phyloP scores from a whole-genome alignment of 306 rosid genomes.

The Fagus sylvatica region DNA sequence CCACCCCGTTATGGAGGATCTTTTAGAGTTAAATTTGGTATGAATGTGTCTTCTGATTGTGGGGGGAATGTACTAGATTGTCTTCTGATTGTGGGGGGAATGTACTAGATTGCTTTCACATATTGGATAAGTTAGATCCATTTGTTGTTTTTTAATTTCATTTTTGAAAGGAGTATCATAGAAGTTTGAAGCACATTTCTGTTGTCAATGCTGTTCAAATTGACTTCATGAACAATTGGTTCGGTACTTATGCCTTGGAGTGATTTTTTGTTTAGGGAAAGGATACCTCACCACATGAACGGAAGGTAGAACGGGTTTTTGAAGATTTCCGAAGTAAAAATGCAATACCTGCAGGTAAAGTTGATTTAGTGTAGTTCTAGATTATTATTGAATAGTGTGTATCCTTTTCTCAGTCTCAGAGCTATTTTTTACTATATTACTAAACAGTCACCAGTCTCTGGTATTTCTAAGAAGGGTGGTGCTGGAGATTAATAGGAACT shows the following conservation, averaged over 20 bases:
- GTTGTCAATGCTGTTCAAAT: background rate
- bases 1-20: constrained; percentile 83
- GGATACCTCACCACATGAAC: constrained; percentile 38
- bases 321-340: constrained; percentile 58
- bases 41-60: constrained; percentile 8
- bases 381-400: background rate
- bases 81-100: background rate
- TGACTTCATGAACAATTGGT: constrained; percentile 21
- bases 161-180: background rate
- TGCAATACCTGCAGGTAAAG: constrained; percentile 63
- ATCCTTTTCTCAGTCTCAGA: background rate
- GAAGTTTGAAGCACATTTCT: background rate
- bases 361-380: background rate
- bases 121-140: background rate
- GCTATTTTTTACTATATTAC: constrained; percentile 1
- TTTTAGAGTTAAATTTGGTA: constrained; percentile 58
- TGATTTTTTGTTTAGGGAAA: constrained; percentile 42
- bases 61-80: background rate
- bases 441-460: background rate
- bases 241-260: constrained; percentile 20
- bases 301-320: constrained; percentile 60
- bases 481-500: background rate
- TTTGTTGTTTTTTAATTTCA: background rate
- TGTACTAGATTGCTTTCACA: background rate
- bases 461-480: background rate